Conservation (phyloP, 2,329 filamentous ascomycete genomes). For the Phialophora expanda region DNA sequence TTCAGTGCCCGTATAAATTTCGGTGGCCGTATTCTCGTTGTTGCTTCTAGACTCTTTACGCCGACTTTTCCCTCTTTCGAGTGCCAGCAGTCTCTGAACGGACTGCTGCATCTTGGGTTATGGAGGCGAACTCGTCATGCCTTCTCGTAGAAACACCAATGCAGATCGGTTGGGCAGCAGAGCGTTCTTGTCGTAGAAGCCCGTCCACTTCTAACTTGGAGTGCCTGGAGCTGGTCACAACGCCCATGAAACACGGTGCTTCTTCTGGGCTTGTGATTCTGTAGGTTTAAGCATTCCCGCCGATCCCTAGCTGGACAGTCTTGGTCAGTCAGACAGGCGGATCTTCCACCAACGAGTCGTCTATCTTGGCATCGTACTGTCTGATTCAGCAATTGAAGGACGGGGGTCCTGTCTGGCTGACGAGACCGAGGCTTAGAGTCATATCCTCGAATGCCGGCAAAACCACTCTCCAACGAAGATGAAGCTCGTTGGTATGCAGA, state of each 20-base stretch:
- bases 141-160: neutral
- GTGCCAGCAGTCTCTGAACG: neutral
- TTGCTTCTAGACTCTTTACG: neutral
- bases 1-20: neutral
- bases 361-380: too few relatives aligned
- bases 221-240: neutral
- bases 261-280: neutral
- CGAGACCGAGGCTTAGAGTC: too few relatives aligned
- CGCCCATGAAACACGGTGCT: neutral
- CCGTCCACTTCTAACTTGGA: neutral
- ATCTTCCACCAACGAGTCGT: too few relatives aligned
- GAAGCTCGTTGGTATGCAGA: too few relatives aligned
- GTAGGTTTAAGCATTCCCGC: neutral
- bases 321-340: too few relatives aligned
- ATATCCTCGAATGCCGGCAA: too few relatives aligned
- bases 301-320: neutral
- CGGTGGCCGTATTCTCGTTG: neutral
- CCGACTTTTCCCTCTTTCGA: neutral
- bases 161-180: neutral
- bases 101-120: neutral
- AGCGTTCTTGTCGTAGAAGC: neutral
- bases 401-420: too few relatives aligned
- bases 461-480: too few relatives aligned
- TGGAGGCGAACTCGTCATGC: neutral
- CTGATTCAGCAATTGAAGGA: too few relatives aligned